Percentiles rank a stretch among this genome's conserved stretches.
These are phyloP conservation scores for Volvariella volvacea DNA, from an alignment of 1,284 basidiomycete species.

Conservation along the genomic window DNA sequence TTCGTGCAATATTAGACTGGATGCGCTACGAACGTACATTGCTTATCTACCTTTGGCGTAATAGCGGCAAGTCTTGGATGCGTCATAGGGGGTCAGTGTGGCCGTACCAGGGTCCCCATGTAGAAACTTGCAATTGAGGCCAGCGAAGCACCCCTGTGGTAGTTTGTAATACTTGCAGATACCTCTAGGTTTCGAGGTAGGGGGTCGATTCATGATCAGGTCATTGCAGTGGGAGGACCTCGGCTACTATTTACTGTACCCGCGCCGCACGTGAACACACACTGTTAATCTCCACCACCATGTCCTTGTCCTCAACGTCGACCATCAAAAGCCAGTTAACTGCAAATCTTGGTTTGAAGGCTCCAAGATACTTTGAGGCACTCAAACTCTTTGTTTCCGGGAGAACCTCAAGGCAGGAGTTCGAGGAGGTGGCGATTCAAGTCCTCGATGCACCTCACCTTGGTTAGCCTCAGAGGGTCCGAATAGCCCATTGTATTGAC, in stretches of 20 bases:
- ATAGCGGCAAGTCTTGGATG: constrained; percentile 59
- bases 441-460: constrained; percentile 58
- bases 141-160: constrained; percentile 59
- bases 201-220: constrained; percentile 43
- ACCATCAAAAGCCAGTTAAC: constrained; percentile 64
- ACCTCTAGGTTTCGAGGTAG: constrained; percentile 58
- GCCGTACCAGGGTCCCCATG: constrained; percentile 39
- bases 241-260: no score
- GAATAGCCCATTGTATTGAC: constrained; percentile 7
- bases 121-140: constrained; percentile 65
- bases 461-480: constrained; percentile 27
- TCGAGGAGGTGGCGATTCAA: constrained; percentile 62
- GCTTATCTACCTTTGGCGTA: constrained; percentile 44
- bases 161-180: constrained; percentile 56
- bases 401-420: constrained; percentile 63
- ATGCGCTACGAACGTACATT: neutral
- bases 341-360: constrained; percentile 52
- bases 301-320: constrained; percentile 74
- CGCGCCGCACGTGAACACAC: no score
- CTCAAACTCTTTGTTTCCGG: constrained; percentile 64
- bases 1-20: neutral
- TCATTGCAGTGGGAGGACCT: constrained; percentile 19
- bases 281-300: constrained; percentile 23
- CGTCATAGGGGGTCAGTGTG: constrained; percentile 57
- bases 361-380: constrained; percentile 53